phyloP scores from a whole-genome alignment of 257 asterid genomes.

The Galeopsis tetrahit region DNA sequence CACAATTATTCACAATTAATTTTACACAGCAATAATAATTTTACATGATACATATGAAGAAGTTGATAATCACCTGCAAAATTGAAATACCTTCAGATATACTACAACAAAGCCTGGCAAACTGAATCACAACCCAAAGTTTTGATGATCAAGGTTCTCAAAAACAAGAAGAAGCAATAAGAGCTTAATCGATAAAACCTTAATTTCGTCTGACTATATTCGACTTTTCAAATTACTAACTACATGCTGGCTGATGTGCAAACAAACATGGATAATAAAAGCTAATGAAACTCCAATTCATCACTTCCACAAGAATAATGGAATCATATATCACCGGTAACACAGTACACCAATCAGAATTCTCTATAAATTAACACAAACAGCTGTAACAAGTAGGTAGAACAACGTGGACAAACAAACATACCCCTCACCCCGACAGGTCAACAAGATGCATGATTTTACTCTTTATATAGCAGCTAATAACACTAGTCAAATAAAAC shows the following conservation, averaged over 20 bases:
- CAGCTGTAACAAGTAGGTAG: slow-evolving; percentile 25
- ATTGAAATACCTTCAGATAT: no score
- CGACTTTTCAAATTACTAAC: neutral
- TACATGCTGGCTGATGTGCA: neutral
- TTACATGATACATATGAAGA: no score
- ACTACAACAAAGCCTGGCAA: no score
- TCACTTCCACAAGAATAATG: slow-evolving; percentile 1
- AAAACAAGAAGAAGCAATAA: neutral
- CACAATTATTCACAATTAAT: no score
- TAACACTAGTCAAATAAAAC: slow-evolving; percentile 29
- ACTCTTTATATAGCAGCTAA: slow-evolving; percentile 5
- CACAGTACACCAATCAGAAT: slow-evolving; percentile 5
- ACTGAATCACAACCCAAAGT: neutral
- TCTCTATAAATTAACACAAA: slow-evolving; percentile 2
- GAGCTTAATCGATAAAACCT: neutral
- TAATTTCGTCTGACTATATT: no score
- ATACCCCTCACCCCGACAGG: slow-evolving; percentile 17
- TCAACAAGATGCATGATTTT: neutral
- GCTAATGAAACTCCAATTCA: neutral
- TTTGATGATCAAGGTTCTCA: neutral
- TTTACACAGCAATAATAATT: no score
- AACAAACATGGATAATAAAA: neutral
- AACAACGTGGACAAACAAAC: slow-evolving; percentile 15
- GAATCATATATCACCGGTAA: slow-evolving; percentile 20
- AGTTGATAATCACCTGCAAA: no score